Base-by-base conservation (phyloP, 2,329 filamentous ascomycete species). In the Aureobasidium musti region DNA sequence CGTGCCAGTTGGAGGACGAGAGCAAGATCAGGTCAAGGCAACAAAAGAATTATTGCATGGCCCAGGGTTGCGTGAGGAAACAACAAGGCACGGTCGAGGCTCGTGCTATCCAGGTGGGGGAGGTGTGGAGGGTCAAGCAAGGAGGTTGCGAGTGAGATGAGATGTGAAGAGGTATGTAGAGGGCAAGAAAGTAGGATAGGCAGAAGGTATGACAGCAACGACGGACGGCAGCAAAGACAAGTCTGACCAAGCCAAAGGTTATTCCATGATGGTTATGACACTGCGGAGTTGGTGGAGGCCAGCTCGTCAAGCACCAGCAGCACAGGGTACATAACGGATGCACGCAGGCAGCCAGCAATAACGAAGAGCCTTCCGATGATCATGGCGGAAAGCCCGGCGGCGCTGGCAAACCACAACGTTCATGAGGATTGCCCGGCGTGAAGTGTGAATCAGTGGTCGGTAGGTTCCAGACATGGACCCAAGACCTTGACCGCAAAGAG, bases 391-490 rank as follows among this genome's bases (percentile, higher is more conserved):
- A 35, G 59, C 57, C 54, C 65, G 65, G 65, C 66, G 66, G 66
- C 63, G 45, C 66, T 67, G 66, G 66, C 57, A 49, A 67, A 67
- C 57, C 57, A 61, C 57, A 61, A 67, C 66, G 66, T 67, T 64
- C 59, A 45, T 63, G 64, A 66, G 66, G 66, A 67, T 67, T 61
- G 65, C 65, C 57, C 57, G 45, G 65, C 57, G 56, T 63, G 66
- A 64, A 67, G 66, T 67, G 59, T 67, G 66, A 67, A 67, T 67
- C 66, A 67, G 50, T 54, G 63, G 49, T 57, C 65, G 65, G 59
- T 30, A 64, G 59, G 66, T 67, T 67, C 66, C 66, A 67, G 59
- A 56, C 60, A 64, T 67, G 66, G 60, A 53, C 49, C 64, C 64
- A 66, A 66, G 64, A 66, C 64, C 64, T 66, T 60, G 63, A 66